Evolutionary conservation across 148 eudicot species (phyloP), one percentile per base, ranked within the genome.

Genomic region (Euryodendron excelsum): DNA sequence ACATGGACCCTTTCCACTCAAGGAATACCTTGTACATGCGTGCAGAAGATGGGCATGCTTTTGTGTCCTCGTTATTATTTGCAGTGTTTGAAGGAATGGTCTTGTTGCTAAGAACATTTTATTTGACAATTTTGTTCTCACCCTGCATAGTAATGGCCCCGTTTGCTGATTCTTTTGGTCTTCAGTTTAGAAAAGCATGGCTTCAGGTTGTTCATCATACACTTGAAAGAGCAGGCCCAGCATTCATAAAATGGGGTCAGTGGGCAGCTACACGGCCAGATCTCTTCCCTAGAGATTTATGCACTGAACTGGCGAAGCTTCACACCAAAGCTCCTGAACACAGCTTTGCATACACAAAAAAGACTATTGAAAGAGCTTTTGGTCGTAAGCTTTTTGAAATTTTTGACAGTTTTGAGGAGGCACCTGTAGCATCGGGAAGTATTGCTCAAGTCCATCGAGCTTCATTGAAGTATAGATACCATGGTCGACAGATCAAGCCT

Each of bases 231-330:
- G 99, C 98, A n/a, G 99, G 99, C 21, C 99, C 99, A 30, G 99
- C 99, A 21, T 96, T 96, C 80, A 96, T 96, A 74, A 96, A 96
- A 78, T 96, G 99, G 99, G 99, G 99, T 27, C 99, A 96, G 59
- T 96, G 99, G 99, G 99, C 99, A 36, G 97, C 98, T 69, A 91
- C 99, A 68, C 87, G 99, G 14, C 99, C 99, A 8, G 99, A 96
- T 85, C 83, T 96, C 45, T 96, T 96, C 69, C 94, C 98, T 7
- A 83, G 70, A 67, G 99, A 96, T 79, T 81, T 96, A 73, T 96
- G 99, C 76, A 34, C 83, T 6, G 94, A 93, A 80, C 90, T 96
- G 30, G 64, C 98, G 5, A 89, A 90, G 85, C 97, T 96, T 84
- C 99, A 96, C 77, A 84, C 90, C 20, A 86, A 91, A 83, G 99